Conservation (phyloP, 306 rosid species). For the Pterocarpus santalinus region DNA sequence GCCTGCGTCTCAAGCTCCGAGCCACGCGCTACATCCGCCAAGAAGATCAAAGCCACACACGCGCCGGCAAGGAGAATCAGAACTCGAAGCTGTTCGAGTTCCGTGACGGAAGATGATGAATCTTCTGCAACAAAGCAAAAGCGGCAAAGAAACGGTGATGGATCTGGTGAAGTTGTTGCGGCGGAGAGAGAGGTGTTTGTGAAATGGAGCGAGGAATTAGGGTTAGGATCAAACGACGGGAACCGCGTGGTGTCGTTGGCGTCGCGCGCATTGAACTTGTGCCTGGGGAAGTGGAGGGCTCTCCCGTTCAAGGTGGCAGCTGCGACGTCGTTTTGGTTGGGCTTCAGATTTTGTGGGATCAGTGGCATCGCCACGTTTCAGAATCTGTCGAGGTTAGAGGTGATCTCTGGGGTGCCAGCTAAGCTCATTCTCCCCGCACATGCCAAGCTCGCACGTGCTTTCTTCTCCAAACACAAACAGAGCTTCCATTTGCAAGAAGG, state of each 20-base stretch:
- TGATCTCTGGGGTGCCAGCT: constrained; percentile 62
- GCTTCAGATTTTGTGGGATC: constrained; percentile 52
- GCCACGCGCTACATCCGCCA: constrained; percentile 29
- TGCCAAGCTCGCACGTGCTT: constrained; percentile 54
- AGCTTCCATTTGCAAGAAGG: constrained; percentile 56
- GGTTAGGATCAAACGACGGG: constrained; percentile 36
- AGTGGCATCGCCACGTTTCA: constrained; percentile 41
- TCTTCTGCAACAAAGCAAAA: background rate
- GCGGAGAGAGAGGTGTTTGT: constrained; percentile 40
- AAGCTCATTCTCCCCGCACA: constrained; percentile 65
- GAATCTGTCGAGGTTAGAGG: constrained; percentile 55
- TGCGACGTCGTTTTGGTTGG: constrained; percentile 83
- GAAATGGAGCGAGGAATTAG: constrained; percentile 55
- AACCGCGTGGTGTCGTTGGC: constrained; percentile 18
- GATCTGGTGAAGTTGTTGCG: constrained; percentile 15
- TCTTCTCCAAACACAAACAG: background rate
- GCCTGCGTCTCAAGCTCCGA: constrained; percentile 40
- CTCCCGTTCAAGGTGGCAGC: constrained; percentile 58
- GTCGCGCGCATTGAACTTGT: constrained; percentile 35
- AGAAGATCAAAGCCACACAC: background rate
- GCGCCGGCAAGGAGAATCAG: background rate
- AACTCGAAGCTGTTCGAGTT: constrained; percentile 11
- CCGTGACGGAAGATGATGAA: constrained; percentile 30
- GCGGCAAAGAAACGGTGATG: background rate
- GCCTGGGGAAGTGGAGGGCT: constrained; percentile 33